Percentiles rank a stretch among this genome's conserved stretches.
Evolutionary conservation across 2,329 filamentous ascomycete genomes (phyloP).

Genomic region (Apiospora koreana): DNA sequence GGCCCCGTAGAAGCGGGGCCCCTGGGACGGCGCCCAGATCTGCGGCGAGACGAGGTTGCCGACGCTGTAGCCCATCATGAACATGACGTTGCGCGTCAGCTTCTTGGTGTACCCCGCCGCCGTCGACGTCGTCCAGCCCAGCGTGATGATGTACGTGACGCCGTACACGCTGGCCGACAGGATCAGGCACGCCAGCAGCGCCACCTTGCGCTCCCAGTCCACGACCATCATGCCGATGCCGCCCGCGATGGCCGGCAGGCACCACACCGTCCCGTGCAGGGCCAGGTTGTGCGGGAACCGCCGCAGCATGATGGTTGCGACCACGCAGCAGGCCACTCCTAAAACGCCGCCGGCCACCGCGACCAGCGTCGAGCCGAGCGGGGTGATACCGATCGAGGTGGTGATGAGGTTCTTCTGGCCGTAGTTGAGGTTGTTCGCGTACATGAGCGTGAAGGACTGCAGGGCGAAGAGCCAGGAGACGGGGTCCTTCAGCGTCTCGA

Average conservation of each 20-base stretch:
- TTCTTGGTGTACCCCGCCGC: constrained; percentile 34
- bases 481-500: constrained; percentile 22
- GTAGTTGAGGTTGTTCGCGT: constrained; percentile 41
- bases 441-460: constrained; percentile 35
- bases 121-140: constrained; percentile 39
- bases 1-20: constrained; percentile 34
- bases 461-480: constrained; percentile 25
- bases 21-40: constrained; percentile 28
- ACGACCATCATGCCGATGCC: constrained; percentile 34
- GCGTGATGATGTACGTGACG: constrained; percentile 36
- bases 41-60: constrained; percentile 32
- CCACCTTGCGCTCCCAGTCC: constrained; percentile 30
- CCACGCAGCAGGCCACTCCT: constrained; percentile 32
- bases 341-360: constrained; percentile 38
- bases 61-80: constrained; percentile 30
- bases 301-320: constrained; percentile 32
- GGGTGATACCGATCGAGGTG: constrained; percentile 35
- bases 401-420: constrained; percentile 40
- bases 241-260: constrained; percentile 29
- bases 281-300: constrained; percentile 34
- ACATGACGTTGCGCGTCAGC: constrained; percentile 32
- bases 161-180: constrained; percentile 32
- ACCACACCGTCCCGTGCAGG: constrained; percentile 31
- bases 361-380: constrained; percentile 40
- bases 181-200: constrained; percentile 32